Conservation (phyloP, 2,329 filamentous ascomycete genomes). For the Triangularia verruculosa region DNA sequence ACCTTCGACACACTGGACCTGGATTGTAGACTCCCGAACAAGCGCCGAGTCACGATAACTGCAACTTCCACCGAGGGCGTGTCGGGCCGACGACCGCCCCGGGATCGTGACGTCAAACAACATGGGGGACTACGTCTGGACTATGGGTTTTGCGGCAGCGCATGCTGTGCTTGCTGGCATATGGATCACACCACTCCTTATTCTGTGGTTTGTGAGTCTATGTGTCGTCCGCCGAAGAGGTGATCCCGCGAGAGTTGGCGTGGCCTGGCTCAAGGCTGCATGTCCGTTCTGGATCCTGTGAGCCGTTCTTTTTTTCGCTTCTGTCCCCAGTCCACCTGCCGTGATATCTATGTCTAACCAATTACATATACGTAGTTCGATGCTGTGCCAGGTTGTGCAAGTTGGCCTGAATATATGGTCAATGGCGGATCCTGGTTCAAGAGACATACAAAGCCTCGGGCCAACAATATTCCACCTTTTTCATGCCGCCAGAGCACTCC, state of each 20-base stretch:
- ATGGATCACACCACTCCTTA: constrained; percentile 21
- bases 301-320: background rate
- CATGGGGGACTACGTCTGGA: background rate
- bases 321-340: too few species aligned
- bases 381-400: background rate
- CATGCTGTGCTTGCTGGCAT: constrained; percentile 18
- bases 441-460: background rate
- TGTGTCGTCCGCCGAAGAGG: constrained; percentile 20
- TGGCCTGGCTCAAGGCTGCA: constrained; percentile 24
- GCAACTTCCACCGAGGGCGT: background rate
- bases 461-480: constrained; percentile 5
- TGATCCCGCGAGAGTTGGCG: constrained; percentile 26
- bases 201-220: constrained; percentile 24
- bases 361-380: background rate
- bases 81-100: background rate
- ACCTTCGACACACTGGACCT: background rate
- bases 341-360: too few species aligned
- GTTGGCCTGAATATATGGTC: background rate
- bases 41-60: background rate
- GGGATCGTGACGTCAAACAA: background rate
- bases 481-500: constrained; percentile 3
- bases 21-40: background rate
- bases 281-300: constrained; percentile 24
- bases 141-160: constrained; percentile 9
- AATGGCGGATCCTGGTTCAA: background rate